A percentile compares a stretch with the other conserved stretches of the same genome.
Conservation (phyloP, 148 eudicot species). For the Camellia granthamiana region DNA sequence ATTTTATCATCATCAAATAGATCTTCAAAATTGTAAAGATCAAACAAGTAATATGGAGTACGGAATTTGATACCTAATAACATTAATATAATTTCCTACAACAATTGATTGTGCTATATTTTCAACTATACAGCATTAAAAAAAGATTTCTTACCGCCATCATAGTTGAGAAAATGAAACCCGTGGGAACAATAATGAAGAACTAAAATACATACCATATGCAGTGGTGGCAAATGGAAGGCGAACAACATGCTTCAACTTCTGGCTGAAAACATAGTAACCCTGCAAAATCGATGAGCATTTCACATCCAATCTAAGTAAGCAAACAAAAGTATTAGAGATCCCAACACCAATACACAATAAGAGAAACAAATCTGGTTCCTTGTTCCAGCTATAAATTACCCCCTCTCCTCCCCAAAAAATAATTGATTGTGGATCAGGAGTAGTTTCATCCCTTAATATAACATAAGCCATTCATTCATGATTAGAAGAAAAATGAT, state of each 20-base stretch:
- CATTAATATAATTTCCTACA: neutral
- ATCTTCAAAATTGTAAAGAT: neutral
- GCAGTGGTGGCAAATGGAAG: constrained; percentile 81
- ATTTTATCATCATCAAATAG: neutral
- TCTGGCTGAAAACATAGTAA: constrained; percentile 91
- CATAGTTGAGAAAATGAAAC: neutral
- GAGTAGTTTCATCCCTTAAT: too few relatives aligned
- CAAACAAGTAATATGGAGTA: neutral
- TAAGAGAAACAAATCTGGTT: neutral
- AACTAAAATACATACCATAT: constrained; percentile 55
- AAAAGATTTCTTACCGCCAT: neutral
- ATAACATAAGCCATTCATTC: too few relatives aligned
- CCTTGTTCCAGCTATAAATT: too few relatives aligned
- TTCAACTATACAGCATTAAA: neutral
- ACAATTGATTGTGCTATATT: neutral
- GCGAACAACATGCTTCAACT: constrained; percentile 86
- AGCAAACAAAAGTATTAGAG: neutral
- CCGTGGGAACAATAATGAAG: neutral
- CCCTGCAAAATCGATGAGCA: constrained; percentile 50
- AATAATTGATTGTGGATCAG: too few relatives aligned
- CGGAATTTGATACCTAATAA: too few relatives aligned
- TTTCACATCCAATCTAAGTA: constrained; percentile 6
- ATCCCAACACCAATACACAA: neutral
- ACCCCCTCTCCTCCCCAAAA: too few relatives aligned
- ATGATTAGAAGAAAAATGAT: too few relatives aligned